Evolutionary conservation across 2,329 filamentous ascomycete genomes (phyloP).

Genomic region (Exophiala sideris): DNA sequence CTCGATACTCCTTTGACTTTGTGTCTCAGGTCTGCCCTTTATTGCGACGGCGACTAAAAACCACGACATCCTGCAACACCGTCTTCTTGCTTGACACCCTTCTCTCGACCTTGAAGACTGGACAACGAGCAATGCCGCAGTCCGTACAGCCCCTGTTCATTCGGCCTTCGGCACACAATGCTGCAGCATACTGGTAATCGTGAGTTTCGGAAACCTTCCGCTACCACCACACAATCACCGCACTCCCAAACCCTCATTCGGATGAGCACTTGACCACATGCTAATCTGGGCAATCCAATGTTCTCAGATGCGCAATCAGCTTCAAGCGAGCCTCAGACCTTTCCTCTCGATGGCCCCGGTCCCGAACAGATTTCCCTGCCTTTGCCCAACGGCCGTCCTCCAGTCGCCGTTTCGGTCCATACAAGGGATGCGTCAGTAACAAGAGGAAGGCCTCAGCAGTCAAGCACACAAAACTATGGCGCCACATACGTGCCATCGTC

Average conservation of each 20-base stretch:
- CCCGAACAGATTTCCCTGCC: constrained; percentile 22
- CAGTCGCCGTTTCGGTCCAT: constrained; percentile 38
- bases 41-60: constrained; percentile 6
- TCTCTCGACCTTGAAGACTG: not conserved
- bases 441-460: constrained; percentile 37
- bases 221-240: not conserved
- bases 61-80: constrained; percentile 2
- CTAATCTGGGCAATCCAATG: constrained; percentile 19
- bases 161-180: constrained; percentile 27
- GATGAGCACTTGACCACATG: constrained; percentile 1
- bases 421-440: constrained; percentile 44
- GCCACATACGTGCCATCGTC: constrained; percentile 15
- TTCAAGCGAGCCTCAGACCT: constrained; percentile 15
- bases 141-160: constrained; percentile 8
- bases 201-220: constrained; percentile 25
- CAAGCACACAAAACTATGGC: constrained; percentile 13
- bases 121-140: constrained; percentile 21
- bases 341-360: constrained; percentile 22
- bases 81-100: not conserved
- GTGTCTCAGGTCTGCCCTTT: not conserved
- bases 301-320: constrained; percentile 21
- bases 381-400: constrained; percentile 25
- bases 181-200: constrained; percentile 19
- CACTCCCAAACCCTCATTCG: not conserved
- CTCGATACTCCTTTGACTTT: not conserved